A percentile compares a stretch with the other conserved stretches of the same genome.
Evolutionary conservation across 2,329 filamentous ascomycete species (phyloP).

Genomic region (Aotearoamyces nothofagi): DNA sequence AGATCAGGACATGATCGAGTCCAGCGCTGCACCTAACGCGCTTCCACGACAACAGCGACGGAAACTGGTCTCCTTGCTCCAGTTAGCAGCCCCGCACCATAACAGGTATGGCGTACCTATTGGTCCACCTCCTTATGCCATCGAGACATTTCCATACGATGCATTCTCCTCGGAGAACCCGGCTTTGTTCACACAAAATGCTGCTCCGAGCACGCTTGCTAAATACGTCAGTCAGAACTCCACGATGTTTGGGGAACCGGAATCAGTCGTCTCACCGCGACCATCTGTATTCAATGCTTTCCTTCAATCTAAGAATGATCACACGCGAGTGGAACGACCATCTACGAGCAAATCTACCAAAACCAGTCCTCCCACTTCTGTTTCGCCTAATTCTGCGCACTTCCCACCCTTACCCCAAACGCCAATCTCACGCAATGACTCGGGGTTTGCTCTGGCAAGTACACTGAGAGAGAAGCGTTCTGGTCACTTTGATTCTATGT

Average conservation of each 20-base stretch:
- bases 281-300: constrained; percentile 85
- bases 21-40: constrained; percentile 59
- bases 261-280: constrained; percentile 27
- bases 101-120: constrained; percentile 70
- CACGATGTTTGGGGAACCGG: constrained; percentile 60
- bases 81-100: constrained; percentile 81
- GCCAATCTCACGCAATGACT: constrained; percentile 78
- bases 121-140: constrained; percentile 84
- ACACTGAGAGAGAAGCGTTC: constrained; percentile 90
- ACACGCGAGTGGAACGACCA: constrained; percentile 56
- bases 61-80: constrained; percentile 77
- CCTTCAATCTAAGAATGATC: constrained; percentile 56
- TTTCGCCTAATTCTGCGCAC: constrained; percentile 63
- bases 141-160: constrained; percentile 85
- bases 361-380: constrained; percentile 45
- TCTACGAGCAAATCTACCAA: constrained; percentile 53
- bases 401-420: constrained; percentile 66
- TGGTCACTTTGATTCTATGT: constrained; percentile 63
- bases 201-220: constrained; percentile 57
- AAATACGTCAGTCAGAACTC: constrained; percentile 87
- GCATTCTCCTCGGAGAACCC: constrained; percentile 79
- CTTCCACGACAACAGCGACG: constrained; percentile 79
- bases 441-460: constrained; percentile 72
- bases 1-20: constrained; percentile 80
- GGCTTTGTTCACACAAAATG: constrained; percentile 59